A percentile compares a stretch with the other conserved stretches of the same genome.
Conservation (phyloP, 352 stramenopile genomes). For the Globisporangium nagaii region DNA sequence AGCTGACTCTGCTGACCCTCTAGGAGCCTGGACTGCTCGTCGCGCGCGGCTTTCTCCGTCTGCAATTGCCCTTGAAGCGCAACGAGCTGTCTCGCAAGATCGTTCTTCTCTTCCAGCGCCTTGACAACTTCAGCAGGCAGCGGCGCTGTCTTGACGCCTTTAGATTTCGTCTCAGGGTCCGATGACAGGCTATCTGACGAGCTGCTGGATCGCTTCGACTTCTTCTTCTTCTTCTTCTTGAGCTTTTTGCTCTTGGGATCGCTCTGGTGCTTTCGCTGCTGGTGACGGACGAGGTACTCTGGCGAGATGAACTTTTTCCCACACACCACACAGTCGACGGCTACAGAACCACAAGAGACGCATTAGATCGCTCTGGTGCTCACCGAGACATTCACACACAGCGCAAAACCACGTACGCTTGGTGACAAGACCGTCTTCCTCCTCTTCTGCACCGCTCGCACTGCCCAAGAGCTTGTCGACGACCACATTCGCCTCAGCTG, state of each 20-base stretch:
- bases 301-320: slow-evolving; percentile 71
- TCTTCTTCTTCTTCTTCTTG: slow-evolving; percentile 18
- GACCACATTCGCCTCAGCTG: slow-evolving; percentile 21
- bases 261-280: slow-evolving; percentile 50
- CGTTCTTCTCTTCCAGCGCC: slow-evolving; percentile 50
- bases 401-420: slow-evolving; percentile 15
- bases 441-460: not conserved
- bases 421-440: slow-evolving; percentile 14
- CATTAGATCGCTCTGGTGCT: no score
- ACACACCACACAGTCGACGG: slow-evolving; percentile 57
- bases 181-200: slow-evolving; percentile 11
- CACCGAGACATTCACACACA: no score
- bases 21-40: slow-evolving; percentile 32
- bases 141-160: slow-evolving; percentile 1
- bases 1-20: slow-evolving; percentile 54
- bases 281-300: slow-evolving; percentile 67
- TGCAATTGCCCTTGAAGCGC: slow-evolving; percentile 51
- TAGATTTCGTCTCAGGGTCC: not conserved
- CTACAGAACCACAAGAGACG: slow-evolving; percentile 9
- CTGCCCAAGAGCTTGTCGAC: slow-evolving; percentile 27
- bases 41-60: slow-evolving; percentile 40
- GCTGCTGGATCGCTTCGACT: not conserved
- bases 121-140: slow-evolving; percentile 37
- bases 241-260: slow-evolving; percentile 8
- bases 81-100: slow-evolving; percentile 48